These are phyloP conservation scores for Lichtheimia hyalospora DNA, from an alignment of 371 early-diverging fungal species.

Conservation along the genomic window DNA sequence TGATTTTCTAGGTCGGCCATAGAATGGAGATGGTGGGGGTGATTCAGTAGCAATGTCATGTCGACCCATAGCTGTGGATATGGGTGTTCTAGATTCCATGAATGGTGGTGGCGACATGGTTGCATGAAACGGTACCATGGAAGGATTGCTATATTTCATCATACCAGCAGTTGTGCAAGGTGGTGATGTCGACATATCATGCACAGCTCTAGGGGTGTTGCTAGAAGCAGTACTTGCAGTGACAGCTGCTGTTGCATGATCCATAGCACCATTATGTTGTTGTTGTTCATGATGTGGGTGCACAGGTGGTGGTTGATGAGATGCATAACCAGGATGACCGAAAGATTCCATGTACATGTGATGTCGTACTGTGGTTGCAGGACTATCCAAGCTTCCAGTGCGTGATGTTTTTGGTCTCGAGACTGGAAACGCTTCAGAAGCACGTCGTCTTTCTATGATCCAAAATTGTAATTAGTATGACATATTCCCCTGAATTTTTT, in stretches of 20 bases:
- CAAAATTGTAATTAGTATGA: no score
- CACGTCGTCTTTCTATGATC: background rate
- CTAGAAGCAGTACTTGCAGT: no score
- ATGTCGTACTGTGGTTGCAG: background rate
- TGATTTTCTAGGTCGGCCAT: conserved; percentile 1
- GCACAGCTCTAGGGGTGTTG: background rate
- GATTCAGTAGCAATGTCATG: background rate
- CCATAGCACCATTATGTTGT: background rate
- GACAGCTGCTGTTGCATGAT: no score
- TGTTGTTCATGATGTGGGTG: background rate
- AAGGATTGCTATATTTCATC: background rate
- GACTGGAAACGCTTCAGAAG: conserved; percentile 1
- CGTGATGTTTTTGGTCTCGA: background rate
- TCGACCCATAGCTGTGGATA: background rate
- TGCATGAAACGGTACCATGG: background rate
- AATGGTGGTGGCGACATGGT: background rate
- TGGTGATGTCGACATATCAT: background rate
- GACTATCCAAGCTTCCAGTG: background rate
- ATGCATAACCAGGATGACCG: background rate
- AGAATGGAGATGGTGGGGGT: background rate
- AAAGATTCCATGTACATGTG: background rate
- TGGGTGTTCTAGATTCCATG: background rate
- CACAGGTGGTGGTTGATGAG: background rate
- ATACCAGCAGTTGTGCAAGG: background rate
- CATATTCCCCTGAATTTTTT: no score